Percentiles rank a stretch among this genome's conserved stretches.
phyloP scores from a whole-genome alignment of 257 asterid genomes.

The Lycium barbarum region DNA sequence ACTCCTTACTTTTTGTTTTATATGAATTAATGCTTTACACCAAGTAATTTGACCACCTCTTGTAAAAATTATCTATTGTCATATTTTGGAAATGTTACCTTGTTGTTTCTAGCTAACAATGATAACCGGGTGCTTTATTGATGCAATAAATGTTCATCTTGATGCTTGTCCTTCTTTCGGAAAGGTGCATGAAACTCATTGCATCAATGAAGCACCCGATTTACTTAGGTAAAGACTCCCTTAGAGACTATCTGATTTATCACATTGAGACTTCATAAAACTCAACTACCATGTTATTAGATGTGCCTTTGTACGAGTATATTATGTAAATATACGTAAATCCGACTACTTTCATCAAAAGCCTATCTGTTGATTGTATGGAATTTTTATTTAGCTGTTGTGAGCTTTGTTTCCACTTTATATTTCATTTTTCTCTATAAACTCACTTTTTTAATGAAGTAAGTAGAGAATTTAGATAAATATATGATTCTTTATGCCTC shows the following conservation, averaged over 20 bases:
- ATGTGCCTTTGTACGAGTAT: neutral
- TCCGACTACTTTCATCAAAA: neutral
- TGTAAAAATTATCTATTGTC: neutral
- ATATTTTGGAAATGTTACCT: neutral
- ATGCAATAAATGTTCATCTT: conserved; percentile 11
- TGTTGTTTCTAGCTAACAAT: conserved; percentile 20
- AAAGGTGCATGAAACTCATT: conserved; percentile 2
- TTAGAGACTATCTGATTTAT: neutral
- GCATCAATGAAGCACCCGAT: neutral
- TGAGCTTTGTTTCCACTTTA: neutral
- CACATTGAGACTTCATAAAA: neutral
- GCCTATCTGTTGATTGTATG: neutral
- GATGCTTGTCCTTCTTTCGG: neutral
- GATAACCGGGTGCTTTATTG: neutral
- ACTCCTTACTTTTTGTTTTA: neutral
- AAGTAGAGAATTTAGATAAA: conserved; percentile 7
- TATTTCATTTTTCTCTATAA: neutral
- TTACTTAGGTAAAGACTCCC: neutral
- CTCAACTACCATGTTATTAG: neutral
- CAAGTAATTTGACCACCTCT: neutral
- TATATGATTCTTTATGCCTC: neutral
- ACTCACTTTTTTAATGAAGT: neutral
- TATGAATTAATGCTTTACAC: conserved; percentile 2
- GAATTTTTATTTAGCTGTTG: neutral
- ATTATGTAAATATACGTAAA: neutral